Conservation (phyloP, 257 asterid genomes). For the Solanum chiquidenum region DNA sequence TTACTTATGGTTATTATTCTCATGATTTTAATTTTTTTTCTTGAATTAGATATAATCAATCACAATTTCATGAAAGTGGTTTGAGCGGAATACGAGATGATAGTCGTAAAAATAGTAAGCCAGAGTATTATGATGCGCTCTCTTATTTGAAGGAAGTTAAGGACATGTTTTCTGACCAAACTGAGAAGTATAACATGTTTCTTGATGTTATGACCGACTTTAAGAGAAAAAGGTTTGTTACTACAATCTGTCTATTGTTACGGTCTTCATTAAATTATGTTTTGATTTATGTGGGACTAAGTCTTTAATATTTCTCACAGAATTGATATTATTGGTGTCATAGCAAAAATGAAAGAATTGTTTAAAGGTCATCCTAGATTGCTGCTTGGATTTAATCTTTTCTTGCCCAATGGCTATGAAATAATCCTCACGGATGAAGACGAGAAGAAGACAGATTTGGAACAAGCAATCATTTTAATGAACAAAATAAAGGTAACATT, state of each 20-base stretch:
- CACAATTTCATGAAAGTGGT: slow-evolving; percentile 37
- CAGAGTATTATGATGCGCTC: slow-evolving; percentile 76
- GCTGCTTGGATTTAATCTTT: slow-evolving; percentile 87
- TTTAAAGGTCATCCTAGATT: slow-evolving; percentile 84
- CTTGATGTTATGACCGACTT: slow-evolving; percentile 94
- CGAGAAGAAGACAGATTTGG: slow-evolving; percentile 83
- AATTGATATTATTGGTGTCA: slow-evolving; percentile 79
- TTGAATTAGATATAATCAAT: slow-evolving; percentile 39
- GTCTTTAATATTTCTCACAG: slow-evolving; percentile 28
- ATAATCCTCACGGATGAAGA: slow-evolving; percentile 77
- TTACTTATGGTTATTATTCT: not conserved
- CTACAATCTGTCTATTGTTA: not conserved
- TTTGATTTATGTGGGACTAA: not conserved
- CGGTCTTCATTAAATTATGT: not conserved
- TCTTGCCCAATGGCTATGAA: slow-evolving; percentile 92
- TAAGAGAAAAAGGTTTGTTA: slow-evolving; percentile 78
- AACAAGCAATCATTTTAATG: slow-evolving; percentile 86
- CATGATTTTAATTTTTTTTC: not conserved
- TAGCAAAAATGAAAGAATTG: slow-evolving; percentile 76
- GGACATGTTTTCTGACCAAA: slow-evolving; percentile 85
- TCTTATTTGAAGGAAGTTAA: slow-evolving; percentile 86
- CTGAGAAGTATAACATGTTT: slow-evolving; percentile 80
- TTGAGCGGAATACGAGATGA: slow-evolving; percentile 13
- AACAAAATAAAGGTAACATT: slow-evolving; percentile 79
- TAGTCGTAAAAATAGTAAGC: slow-evolving; percentile 32